Evolutionary conservation across 106 monocot species (phyloP).

Genomic region (Triglochin maritima): DNA sequence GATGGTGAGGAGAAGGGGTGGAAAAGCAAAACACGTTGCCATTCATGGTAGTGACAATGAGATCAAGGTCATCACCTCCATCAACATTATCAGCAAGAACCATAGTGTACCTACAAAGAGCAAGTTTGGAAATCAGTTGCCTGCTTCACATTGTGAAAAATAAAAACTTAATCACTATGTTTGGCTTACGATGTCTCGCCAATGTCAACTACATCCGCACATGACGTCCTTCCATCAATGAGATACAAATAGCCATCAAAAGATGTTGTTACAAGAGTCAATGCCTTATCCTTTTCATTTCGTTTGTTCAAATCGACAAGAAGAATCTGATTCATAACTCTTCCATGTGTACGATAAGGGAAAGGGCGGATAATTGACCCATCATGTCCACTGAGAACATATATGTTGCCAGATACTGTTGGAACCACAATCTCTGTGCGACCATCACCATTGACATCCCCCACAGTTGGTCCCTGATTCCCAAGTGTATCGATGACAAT

Average conservation of each 20-base stretch:
- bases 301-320: constrained; percentile 67
- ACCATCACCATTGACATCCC: constrained; percentile 96
- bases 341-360: constrained; percentile 77
- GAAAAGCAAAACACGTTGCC: constrained; percentile 99
- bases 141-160: not conserved
- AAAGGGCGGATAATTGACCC: constrained; percentile 71
- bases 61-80: constrained; percentile 99
- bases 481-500: not conserved
- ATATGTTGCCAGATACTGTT: constrained; percentile 87
- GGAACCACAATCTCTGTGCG: constrained; percentile 81
- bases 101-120: constrained; percentile 63
- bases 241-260: constrained; percentile 98
- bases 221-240: constrained; percentile 88
- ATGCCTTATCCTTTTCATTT: constrained; percentile 50
- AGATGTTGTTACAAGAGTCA: constrained; percentile 83
- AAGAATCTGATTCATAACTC: constrained; percentile 87
- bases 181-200: constrained; percentile 85
- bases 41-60: constrained; percentile 98
- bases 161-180: not conserved
- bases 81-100: constrained; percentile 96
- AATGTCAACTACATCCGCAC: constrained; percentile 95
- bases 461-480: constrained; percentile 82
- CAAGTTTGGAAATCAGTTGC: not conserved
- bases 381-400: constrained; percentile 91
- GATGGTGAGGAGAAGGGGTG: constrained; percentile 72